Base-by-base conservation (phyloP, 2,329 filamentous ascomycete species). In the Fusarium decemcellulare region DNA sequence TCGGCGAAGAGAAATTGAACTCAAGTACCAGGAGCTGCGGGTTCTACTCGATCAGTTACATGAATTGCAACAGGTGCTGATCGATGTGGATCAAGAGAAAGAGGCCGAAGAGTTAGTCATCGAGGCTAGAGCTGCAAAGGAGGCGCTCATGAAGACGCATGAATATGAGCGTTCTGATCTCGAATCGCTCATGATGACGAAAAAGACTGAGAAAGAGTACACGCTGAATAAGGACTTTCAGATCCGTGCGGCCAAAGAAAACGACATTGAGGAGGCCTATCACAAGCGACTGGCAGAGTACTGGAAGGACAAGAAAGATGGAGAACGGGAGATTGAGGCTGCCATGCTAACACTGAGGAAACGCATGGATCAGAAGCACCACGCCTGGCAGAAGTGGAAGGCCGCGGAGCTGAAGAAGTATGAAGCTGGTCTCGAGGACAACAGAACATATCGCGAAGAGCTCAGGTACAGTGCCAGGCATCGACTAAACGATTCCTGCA, bases 201-300 rank as follows among this genome's bases (percentile, higher is more conserved):
- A 77, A 48, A 61, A 85, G 8, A 61, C 67, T 3, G 74, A 77
- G 2, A 76, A 76, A 23, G 80, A 85, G 65, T 59, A 67, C 1
- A 59, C 63, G 3, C 78, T 85, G 55, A 64, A 78, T 6, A 66
- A 68, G 7, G 85, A 88, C 37, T 84, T 84, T 65, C 74, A 74
- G 7, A 63, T 73, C 5, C 82, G 85, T 1, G 76, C 81, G 1
- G 72, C 71, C 1, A 76, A 81, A 44, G 86, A 88, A 71, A 74
- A 73, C 10, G 74, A 71, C 8, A 76, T 85, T 7, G 85, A 88
- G 65, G 77, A 80, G 5, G 74, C 80, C 34, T 88, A 88, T 68
- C 71, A 79, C 1, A 64, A 69, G 14, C 73, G 79, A 40, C 77
- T 88, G 8, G 51, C 66, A 15, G 68, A 55, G 1, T 85, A 82